Percentiles rank a stretch among this genome's conserved stretches.
phyloP scores from a whole-genome alignment of 2,329 filamentous ascomycete genomes.

The Elsinoe australis region DNA sequence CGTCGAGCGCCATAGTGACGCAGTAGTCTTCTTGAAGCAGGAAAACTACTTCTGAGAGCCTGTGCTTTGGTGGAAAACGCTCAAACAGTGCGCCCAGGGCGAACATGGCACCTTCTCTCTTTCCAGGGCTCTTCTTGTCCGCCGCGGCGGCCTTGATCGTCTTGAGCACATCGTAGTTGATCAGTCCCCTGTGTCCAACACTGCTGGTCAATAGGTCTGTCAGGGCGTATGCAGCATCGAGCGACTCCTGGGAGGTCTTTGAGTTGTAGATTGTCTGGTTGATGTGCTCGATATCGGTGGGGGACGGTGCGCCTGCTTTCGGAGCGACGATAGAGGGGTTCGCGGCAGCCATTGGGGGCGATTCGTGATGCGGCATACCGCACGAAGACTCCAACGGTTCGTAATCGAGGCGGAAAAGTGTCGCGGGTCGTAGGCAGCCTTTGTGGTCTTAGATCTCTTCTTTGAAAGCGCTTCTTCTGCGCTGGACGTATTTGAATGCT shows the following conservation, averaged over 20 bases:
- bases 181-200: slow-evolving; percentile 55
- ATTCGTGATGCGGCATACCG: slow-evolving; percentile 45
- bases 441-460: not conserved
- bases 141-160: slow-evolving; percentile 67
- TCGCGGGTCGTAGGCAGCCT: not conserved
- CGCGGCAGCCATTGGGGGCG: slow-evolving; percentile 39
- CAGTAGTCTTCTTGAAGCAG: slow-evolving; percentile 72
- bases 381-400: not conserved
- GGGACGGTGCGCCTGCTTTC: slow-evolving; percentile 37
- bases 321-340: slow-evolving; percentile 39
- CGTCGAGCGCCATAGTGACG: slow-evolving; percentile 67
- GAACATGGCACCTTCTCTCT: slow-evolving; percentile 88
- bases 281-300: slow-evolving; percentile 40
- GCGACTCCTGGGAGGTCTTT: slow-evolving; percentile 48
- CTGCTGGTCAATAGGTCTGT: slow-evolving; percentile 58
- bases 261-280: slow-evolving; percentile 40
- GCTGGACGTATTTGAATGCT: no score
- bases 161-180: slow-evolving; percentile 54
- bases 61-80: slow-evolving; percentile 70
- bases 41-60: slow-evolving; percentile 71
- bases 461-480: no score
- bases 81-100: slow-evolving; percentile 90
- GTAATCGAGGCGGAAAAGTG: not conserved
- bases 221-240: slow-evolving; percentile 58
- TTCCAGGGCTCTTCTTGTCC: slow-evolving; percentile 87